Base-by-base conservation (phyloP, 1,284 basidiomycete species). In the Ustilago curta region DNA sequence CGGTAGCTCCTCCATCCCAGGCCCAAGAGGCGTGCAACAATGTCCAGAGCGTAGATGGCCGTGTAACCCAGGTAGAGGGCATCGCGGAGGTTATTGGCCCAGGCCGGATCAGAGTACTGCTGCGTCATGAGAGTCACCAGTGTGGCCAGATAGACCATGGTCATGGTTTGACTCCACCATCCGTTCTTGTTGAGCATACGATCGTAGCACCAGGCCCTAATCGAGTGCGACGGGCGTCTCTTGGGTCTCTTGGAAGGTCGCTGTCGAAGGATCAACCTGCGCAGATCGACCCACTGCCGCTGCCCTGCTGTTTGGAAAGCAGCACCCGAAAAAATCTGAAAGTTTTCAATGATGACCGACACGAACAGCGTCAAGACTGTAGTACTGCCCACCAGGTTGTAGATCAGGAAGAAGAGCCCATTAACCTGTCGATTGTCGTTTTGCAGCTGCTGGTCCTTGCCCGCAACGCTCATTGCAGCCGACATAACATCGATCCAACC, bases 401-500 rank as follows among this genome's bases (percentile, higher is more conserved):
- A 99, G 64, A 95, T 89, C 59, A 99, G 85, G 87, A 97, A 94
- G 86, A 97, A 98, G 54, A 98, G 89, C 0, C 93, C 92, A 83
- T 98, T 84, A 58, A 83, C 74, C 61, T 84, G 83, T 11, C 76
- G 62, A 27, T 69, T 69, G 67, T 84, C 83, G 32, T 73, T 70
- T 40, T 71, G 62, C 40, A 79, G 74, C 68, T 84, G 83, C 49
- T 55, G 56, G 48, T 84, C 78, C 21, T 60, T 60, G 0, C 92
- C 93, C 0, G 89, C 91, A 65, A 97, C 92, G 75, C 90, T 90
- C 86, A 93, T 93, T 1, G 91, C 92, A 12, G 91, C 88, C 23
- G 87, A 86, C 92, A 97, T 93, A 56, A 96, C 95, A 83, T 96
- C 92, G 39, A 93, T 90, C 96, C 96, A 98, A 3, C 96, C 96